Evolutionary conservation across 2,329 filamentous ascomycete species (phyloP), one percentile per base, ranked within the genome.

Genomic region (Alternaria atra): DNA sequence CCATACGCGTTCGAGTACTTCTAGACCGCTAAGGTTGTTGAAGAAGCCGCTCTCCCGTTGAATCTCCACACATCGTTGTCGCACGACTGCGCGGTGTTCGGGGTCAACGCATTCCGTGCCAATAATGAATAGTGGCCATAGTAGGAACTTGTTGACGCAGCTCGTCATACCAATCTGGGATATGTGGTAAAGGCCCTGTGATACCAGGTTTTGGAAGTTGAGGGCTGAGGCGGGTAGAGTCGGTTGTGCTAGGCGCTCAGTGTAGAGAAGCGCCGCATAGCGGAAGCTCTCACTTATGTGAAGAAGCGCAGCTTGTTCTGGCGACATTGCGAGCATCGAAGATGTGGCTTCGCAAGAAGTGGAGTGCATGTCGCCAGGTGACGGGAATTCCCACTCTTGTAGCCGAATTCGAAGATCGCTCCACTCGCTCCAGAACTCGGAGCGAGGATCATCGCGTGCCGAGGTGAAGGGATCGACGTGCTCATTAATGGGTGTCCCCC

Each of bases 81-180:
- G 88, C 53, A 97, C 90, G 60, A 94, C 87, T 58, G 87, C 87
- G 65, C 94, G 91, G 73, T 97, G 91, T 52, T 89, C 83, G 71
- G 91, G 88, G 67, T 92, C 90, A 64, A 95, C 90, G 71, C 93
- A 97, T 81, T 97, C 94, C 23, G 92, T 93, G 20, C 94, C 94
- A 1, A 91, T 89, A 53, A 97, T 90, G 76, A 97, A 97, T 3
- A 97, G 85, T 3, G 94, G 94, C 94, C 94, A 97, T 8, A 97
- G 87, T 9, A 97, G 82, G 76, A 97, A 97, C 74, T 97, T 96
- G 79, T 97, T 91, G 37, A 90, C 89, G 48, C 85, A 86, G 70
- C 87, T 89, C 40, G 86, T 90, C 3, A 89, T 85, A 63, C 92
- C 89, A 37, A 97, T 88, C 54, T 89, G 90, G 6, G 89, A 90